A percentile compares a stretch with the other conserved stretches of the same genome.
Evolutionary conservation across 2,329 filamentous ascomycete species (phyloP).

Genomic region (Paracamarosporium sp.): DNA sequence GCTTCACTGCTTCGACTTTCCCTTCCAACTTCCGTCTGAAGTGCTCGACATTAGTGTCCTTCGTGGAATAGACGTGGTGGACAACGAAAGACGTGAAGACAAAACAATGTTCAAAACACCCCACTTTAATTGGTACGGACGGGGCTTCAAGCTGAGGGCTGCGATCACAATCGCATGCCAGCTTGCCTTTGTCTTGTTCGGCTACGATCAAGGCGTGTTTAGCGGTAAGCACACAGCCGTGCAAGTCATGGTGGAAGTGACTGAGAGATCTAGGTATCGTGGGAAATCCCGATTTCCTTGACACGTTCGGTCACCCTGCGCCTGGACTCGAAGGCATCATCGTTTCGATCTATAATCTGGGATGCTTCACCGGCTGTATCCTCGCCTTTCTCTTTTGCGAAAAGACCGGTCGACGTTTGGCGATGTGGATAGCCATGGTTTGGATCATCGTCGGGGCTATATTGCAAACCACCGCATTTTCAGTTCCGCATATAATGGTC

Average conservation of each 20-base stretch:
- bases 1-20: background rate
- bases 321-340: conserved; percentile 51
- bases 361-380: conserved; percentile 48
- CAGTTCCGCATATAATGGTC: conserved; percentile 55
- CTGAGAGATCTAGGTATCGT: conserved; percentile 35
- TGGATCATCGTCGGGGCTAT: conserved; percentile 50
- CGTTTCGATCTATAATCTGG: conserved; percentile 51
- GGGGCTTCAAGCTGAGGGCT: conserved; percentile 32
- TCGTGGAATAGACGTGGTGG: background rate
- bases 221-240: conserved; percentile 28
- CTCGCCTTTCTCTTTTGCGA: conserved; percentile 47
- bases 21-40: background rate
- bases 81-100: background rate
- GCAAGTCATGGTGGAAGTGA: background rate
- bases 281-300: conserved; percentile 47
- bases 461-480: conserved; percentile 45
- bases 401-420: conserved; percentile 42
- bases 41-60: background rate
- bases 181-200: conserved; percentile 39
- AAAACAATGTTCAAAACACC: conserved; percentile 26
- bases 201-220: conserved; percentile 48
- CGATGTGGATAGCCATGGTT: conserved; percentile 52
- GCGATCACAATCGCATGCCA: conserved; percentile 40
- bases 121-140: conserved; percentile 33
- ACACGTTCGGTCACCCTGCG: conserved; percentile 49